Base-by-base conservation (phyloP, 352 stramenopile genomes). In the Globisporangium ultimum region DNA sequence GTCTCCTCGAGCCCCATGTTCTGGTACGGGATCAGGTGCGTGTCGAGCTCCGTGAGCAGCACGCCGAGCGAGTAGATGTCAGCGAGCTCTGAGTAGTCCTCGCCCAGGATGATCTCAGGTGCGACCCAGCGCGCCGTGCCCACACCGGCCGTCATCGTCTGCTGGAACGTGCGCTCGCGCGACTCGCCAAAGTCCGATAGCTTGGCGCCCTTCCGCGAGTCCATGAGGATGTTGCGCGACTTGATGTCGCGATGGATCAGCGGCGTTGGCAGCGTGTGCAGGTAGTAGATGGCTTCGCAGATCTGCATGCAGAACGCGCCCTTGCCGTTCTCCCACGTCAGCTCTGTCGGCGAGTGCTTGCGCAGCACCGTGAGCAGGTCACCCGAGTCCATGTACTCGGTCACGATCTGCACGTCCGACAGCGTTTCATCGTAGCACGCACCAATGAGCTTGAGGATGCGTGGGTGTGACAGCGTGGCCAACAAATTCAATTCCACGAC, bases 211-310 rank as follows among this genome's bases (percentile, higher is more conserved):
- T 91, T 91, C 18, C 74, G 58, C 20, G 68, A 77, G 63, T 91
- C 81, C 20, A 97, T 66, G 13, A 97, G 77, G 58, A 97, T 88
- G 68, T 97, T 97, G 21, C 88, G 84, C 46, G 86, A 93, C 67
- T 97, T 97, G 58, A 97, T 91, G 49, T 97, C 90, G 36, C 89
- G 88, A 58, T 97, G 90, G 67, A 97, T 95, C 40, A 97, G 69
- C 41, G 87, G 80, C n/a, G 86, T 88, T 57, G 87, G 75, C 15
- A 91, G 73, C 21, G 74, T 91, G 71, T 97, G 90, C 18, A 97
- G 64, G 64, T 95, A 97, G 58, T 84, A 90, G 46, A 97, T 72
- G 11, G 89, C 89, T 58, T 93, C 79, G 59, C 80, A 89, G 2
- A 93, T 71, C 46, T 95, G 85, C 5, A 92, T 53, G 36, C 82